Conservation (phyloP, 495 filamentous ascomycete genomes). For the Neurospora cerealis region DNA sequence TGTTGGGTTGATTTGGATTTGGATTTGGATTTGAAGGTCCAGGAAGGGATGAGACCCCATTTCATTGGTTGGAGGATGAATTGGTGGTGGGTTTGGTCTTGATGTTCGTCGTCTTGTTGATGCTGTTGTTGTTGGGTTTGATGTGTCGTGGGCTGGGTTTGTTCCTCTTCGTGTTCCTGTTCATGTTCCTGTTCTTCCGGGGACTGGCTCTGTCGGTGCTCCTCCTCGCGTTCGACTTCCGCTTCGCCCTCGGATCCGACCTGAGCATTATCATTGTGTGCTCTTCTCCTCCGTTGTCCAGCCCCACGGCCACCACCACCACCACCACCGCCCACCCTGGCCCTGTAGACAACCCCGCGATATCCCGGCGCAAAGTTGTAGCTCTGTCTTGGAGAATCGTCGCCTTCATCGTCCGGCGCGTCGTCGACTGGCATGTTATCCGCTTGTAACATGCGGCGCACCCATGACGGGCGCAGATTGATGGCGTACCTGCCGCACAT, state of each 20-base stretch:
- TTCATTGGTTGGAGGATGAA: slow-evolving; percentile 89
- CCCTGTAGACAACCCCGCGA: slow-evolving; percentile 78
- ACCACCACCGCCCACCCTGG: slow-evolving; percentile 51
- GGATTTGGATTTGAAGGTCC: slow-evolving; percentile 10
- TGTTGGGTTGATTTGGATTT: slow-evolving; percentile 4
- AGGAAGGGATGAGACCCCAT: slow-evolving; percentile 54
- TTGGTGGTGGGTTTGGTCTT: slow-evolving; percentile 8
- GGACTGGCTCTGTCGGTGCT: slow-evolving; percentile 1
- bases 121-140: background rate
- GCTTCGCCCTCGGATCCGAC: slow-evolving; percentile 11
- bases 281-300: slow-evolving; percentile 2
- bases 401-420: slow-evolving; percentile 54
- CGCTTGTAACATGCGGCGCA: slow-evolving; percentile 60
- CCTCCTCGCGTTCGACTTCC: slow-evolving; percentile 6
- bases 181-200: background rate
- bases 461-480: slow-evolving; percentile 54
- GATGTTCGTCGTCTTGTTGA: background rate
- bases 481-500: slow-evolving; percentile 90
- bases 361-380: slow-evolving; percentile 93
- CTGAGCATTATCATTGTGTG: background rate
- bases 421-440: slow-evolving; percentile 71
- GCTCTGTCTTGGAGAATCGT: slow-evolving; percentile 54
- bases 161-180: background rate
- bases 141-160: background rate
- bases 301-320: slow-evolving; percentile 24